Base-by-base conservation (phyloP, 2,329 filamentous ascomycete genomes). In the Monosporascus sp. region DNA sequence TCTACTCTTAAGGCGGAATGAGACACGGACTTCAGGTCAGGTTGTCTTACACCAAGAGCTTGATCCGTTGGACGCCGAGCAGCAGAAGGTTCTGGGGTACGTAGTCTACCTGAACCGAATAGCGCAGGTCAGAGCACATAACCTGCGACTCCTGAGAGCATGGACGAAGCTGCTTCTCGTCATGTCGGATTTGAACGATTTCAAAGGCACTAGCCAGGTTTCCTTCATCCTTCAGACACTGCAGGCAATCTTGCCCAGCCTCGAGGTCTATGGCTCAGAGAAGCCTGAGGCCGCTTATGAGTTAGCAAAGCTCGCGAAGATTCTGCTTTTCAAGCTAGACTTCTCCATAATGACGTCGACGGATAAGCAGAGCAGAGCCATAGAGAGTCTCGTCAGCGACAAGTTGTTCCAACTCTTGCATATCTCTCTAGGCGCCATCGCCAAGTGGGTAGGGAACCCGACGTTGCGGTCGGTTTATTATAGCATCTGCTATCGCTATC, bases 371-470 rank as follows among this genome's bases (percentile, higher is more conserved):
- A 74, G 70, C 55, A 68, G 70, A 49, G 73, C 74, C 4, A 75
- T 81, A 52, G 81, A 87, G 37, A 90, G 91, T 67, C 78, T 93
- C 26, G 85, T 94, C 37, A 89, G 91, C 66, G 93, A 97, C 68
- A 90, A 94, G 65, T 79, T 97, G 0, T 92, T 91, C 66, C 88
- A 96, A 65, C 81, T 97, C 4, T 97, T 99, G 77, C 89, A 96
- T 58, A 83, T 91, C 40, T 92, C 89, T 57, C 77, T 97, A 15
- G 82, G 86, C 61, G 90, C 91, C 5, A 87, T 96, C 51, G 84
- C 86, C 59, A 85, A 88, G 56, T 86, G 88, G 65, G 80, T 85
- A 2, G 85, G 87, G 5, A 86, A 82, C 51, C 76, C 88, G 17
- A 79, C 85, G 51, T 75, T 99, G 40, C 86, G 94, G 49, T 85